Conservation (phyloP, 148 eudicot species). For the Chenopodium berlandieri region DNA sequence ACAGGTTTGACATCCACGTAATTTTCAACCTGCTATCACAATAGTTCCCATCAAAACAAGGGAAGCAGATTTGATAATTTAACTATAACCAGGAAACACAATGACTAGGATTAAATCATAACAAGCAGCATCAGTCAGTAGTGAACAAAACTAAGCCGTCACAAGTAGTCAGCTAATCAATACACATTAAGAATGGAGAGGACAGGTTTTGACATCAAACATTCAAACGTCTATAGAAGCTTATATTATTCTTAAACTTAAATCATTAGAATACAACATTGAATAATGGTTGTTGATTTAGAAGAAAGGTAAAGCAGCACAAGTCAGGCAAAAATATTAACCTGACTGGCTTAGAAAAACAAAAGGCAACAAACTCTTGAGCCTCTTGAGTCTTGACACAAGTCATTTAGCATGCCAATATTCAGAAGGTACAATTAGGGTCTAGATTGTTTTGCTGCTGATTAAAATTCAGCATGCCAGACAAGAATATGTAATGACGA, state of each 20-base stretch:
- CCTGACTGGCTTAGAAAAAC: not conserved
- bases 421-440: not conserved
- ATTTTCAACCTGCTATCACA: conserved; percentile 36
- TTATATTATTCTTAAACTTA: not conserved
- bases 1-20: conserved; percentile 9
- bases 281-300: not conserved
- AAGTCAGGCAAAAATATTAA: not conserved
- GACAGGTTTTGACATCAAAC: not conserved
- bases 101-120: not conserved
- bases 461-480: not conserved
- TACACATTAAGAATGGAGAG: not conserved
- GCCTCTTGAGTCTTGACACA: not conserved
- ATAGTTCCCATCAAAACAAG: not conserved
- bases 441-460: not conserved
- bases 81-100: not conserved
- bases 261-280: not conserved
- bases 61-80: not conserved
- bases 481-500: not conserved
- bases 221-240: not conserved
- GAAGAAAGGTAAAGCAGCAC: not conserved
- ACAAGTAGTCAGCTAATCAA: not conserved
- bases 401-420: not conserved
- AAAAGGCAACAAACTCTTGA: not conserved
- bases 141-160: not conserved
- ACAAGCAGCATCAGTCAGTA: not conserved